Evolutionary conservation across 2,329 filamentous ascomycete genomes (phyloP).

Genomic region (Harringtonia aguacate): DNA sequence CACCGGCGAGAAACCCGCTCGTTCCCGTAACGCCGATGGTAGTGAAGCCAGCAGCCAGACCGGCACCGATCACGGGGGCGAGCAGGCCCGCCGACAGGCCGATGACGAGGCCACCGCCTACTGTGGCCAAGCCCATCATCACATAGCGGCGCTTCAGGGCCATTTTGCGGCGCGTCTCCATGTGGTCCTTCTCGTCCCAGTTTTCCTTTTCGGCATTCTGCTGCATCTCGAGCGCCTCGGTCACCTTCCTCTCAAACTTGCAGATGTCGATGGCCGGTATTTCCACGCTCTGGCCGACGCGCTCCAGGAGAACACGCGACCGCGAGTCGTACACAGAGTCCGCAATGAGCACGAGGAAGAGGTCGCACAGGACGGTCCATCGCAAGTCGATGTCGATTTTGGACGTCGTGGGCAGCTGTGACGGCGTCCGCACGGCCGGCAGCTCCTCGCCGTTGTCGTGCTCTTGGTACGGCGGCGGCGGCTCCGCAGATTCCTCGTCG

Average conservation of each 20-base stretch:
- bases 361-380: slow-evolving; percentile 93
- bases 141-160: slow-evolving; percentile 76
- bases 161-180: slow-evolving; percentile 73
- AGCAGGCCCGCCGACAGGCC: slow-evolving; percentile 86
- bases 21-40: slow-evolving; percentile 91
- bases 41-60: slow-evolving; percentile 86
- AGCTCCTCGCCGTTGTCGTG: slow-evolving; percentile 60
- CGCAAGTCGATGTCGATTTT: slow-evolving; percentile 92
- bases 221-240: slow-evolving; percentile 95
- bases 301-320: slow-evolving; percentile 73
- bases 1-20: slow-evolving; percentile 77
- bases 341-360: slow-evolving; percentile 93
- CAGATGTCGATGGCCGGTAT: slow-evolving; percentile 90
- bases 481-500: slow-evolving; percentile 36
- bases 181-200: slow-evolving; percentile 94
- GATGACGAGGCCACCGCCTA: slow-evolving; percentile 90
- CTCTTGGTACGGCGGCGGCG: slow-evolving; percentile 50
- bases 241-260: slow-evolving; percentile 92
- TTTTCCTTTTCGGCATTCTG: slow-evolving; percentile 89
- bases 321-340: slow-evolving; percentile 88
- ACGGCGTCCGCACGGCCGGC: slow-evolving; percentile 70
- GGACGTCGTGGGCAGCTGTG: slow-evolving; percentile 67
- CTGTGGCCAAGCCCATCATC: slow-evolving; percentile 94
- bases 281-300: slow-evolving; percentile 68
- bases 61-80: slow-evolving; percentile 87